phyloP scores from a whole-genome alignment of 805 yeast species.

The Sugiyamaella boreocaroliniensis region DNA sequence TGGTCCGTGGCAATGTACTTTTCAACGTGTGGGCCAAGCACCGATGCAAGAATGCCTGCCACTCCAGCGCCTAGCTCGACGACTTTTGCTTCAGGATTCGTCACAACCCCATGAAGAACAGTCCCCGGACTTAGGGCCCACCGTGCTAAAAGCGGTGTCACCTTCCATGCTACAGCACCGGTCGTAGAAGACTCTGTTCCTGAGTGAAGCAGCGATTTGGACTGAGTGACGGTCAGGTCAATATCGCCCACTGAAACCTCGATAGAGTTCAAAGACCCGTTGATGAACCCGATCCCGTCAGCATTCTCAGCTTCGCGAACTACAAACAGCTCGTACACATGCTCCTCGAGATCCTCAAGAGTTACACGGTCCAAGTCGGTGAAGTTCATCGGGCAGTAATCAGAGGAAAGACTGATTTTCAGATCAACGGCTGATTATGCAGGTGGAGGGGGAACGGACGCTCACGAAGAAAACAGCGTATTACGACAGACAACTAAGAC shows the following conservation, averaged over 20 bases:
- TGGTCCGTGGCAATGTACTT: conserved; percentile 56
- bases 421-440: no score
- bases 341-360: conserved; percentile 23
- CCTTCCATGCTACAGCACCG: conserved; percentile 59
- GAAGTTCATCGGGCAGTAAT: not conserved
- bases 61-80: conserved; percentile 62
- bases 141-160: conserved; percentile 42
- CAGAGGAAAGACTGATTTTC: not conserved
- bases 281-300: conserved; percentile 25
- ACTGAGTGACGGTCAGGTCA: conserved; percentile 16
- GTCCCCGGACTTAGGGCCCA: conserved; percentile 41
- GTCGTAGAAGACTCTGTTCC: conserved; percentile 36
- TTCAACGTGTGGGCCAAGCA: conserved; percentile 32
- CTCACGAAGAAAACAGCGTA: no score
- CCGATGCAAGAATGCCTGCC: conserved; percentile 44
- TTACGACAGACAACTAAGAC: no score
- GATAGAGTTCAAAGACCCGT: conserved; percentile 15
- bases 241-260: conserved; percentile 19
- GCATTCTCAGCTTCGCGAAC: conserved; percentile 13
- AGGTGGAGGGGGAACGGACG: no score
- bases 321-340: conserved; percentile 26
- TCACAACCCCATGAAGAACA: conserved; percentile 2
- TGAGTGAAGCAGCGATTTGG: conserved; percentile 15
- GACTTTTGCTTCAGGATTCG: conserved; percentile 25
- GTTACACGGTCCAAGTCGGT: conserved; percentile 10